Percentiles rank a stretch among this genome's conserved stretches.
phyloP scores from a whole-genome alignment of 169 alveolate species.

The Cryptosporidium parvum region DNA sequence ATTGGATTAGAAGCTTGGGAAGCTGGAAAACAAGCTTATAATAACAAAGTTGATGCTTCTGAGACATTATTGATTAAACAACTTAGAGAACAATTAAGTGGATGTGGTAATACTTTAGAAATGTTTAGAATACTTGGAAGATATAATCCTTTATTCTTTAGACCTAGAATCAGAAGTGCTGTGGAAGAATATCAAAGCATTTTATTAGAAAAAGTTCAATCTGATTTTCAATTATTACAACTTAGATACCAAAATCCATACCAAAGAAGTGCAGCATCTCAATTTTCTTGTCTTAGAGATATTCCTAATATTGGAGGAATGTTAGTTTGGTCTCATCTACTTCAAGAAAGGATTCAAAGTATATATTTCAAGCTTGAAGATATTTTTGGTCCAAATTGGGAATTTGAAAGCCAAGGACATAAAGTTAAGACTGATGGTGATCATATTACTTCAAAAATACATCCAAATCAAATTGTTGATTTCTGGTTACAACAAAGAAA shows the following conservation, averaged over 20 bases:
- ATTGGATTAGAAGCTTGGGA: conserved; percentile 86
- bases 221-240: conserved; percentile 90
- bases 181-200: conserved; percentile 96
- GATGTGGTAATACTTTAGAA: conserved; percentile 94
- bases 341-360: conserved; percentile 94
- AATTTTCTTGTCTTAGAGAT: conserved; percentile 90
- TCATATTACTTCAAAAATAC: conserved; percentile 87
- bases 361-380: conserved; percentile 88
- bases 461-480: conserved; percentile 83
- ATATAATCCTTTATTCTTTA: conserved; percentile 94
- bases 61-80: conserved; percentile 94
- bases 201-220: conserved; percentile 90
- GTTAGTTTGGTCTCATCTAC: conserved; percentile 93
- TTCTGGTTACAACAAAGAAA: conserved; percentile 87
- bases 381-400: conserved; percentile 73
- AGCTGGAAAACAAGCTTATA: conserved; percentile 89
- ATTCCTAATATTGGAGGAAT: conserved; percentile 94
- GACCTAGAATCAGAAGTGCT: conserved; percentile 97
- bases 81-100: conserved; percentile 94
- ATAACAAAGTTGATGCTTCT: conserved; percentile 92
- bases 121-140: conserved; percentile 95
- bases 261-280: conserved; percentile 89
- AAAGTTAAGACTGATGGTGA: conserved; percentile 93
- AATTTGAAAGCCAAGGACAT: conserved; percentile 82
- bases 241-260: conserved; percentile 91